phyloP scores from a whole-genome alignment of 2,329 filamentous ascomycete genomes.

The Albophoma yamanashiensis region DNA sequence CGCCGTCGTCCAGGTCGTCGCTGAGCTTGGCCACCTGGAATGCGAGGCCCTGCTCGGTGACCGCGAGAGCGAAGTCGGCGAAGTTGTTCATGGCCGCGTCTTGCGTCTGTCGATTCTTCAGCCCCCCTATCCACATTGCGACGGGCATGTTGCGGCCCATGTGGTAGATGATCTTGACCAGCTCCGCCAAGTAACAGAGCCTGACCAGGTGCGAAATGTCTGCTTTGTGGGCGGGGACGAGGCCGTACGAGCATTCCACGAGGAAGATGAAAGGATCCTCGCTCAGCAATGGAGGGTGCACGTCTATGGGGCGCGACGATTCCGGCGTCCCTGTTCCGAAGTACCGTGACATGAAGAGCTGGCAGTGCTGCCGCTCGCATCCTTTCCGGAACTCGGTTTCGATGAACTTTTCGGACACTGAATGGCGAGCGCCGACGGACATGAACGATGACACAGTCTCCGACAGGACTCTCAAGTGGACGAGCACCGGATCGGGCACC shows the following conservation, averaged over 20 bases:
- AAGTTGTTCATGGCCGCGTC: constrained; percentile 42
- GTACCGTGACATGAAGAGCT: constrained; percentile 59
- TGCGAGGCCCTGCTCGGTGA: constrained; percentile 34
- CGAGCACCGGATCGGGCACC: constrained; percentile 73
- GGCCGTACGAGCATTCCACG: constrained; percentile 62
- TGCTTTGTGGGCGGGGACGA: constrained; percentile 56
- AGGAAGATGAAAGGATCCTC: constrained; percentile 73
- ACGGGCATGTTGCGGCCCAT: constrained; percentile 44
- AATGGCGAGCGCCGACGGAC: constrained; percentile 59
- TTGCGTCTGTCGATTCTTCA: constrained; percentile 29
- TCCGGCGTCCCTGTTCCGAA: constrained; percentile 30
- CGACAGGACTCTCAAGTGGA: constrained; percentile 76
- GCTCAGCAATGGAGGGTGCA: constrained; percentile 48
- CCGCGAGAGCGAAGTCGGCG: constrained; percentile 40
- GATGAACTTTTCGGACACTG: constrained; percentile 48
- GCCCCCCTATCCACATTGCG: constrained; percentile 35
- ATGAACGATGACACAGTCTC: constrained; percentile 85
- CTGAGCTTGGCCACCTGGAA: constrained; percentile 21
- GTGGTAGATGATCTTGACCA: constrained; percentile 67
- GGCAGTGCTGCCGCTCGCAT: constrained; percentile 61
- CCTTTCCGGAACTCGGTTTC: constrained; percentile 56
- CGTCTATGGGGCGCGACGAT: constrained; percentile 29
- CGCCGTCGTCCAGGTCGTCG: constrained; percentile 12
- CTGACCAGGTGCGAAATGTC: constrained; percentile 73
- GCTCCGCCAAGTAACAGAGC: constrained; percentile 82